A percentile compares a stretch with the other conserved stretches of the same genome.
phyloP scores from a whole-genome alignment of 805 yeast species.

The Candida caryicola region DNA sequence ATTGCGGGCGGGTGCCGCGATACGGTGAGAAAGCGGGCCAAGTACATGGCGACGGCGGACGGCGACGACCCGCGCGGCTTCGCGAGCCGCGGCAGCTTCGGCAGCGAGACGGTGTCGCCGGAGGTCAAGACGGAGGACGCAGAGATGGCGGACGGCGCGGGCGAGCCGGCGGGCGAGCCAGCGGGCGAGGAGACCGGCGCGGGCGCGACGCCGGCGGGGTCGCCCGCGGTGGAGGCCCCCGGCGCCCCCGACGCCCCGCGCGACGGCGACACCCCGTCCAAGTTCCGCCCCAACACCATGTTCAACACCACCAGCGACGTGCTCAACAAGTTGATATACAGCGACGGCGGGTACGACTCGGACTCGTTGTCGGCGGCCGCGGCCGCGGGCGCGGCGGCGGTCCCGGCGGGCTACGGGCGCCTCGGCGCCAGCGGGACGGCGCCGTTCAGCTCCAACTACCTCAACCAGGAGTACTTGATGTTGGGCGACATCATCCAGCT shows the following conservation, averaged over 20 bases:
- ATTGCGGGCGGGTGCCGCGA: constrained; percentile 56
- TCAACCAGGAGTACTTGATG: constrained; percentile 50
- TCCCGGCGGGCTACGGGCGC: background rate
- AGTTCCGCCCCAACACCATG: constrained; percentile 14
- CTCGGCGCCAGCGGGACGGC: background rate
- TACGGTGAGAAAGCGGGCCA: constrained; percentile 52
- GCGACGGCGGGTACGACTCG: constrained; percentile 11
- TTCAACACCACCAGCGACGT: constrained; percentile 17
- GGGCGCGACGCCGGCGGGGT: background rate
- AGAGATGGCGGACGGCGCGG: background rate
- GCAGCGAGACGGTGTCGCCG: background rate
- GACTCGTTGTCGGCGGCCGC: constrained; percentile 13
- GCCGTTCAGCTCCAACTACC: constrained; percentile 41
- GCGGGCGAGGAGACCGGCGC: background rate
- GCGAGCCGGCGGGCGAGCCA: background rate
- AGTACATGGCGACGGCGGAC: constrained; percentile 22
- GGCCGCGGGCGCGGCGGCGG: background rate
- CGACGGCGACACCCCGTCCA: constrained; percentile 1
- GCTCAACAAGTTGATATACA: constrained; percentile 14
- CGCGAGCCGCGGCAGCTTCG: background rate
- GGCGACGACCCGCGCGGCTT: no score
- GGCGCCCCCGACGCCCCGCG: background rate
- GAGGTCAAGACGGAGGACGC: background rate
- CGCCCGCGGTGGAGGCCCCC: background rate
- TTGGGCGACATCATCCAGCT: constrained; percentile 47